Evolutionary conservation across 139 green algal genomes (phyloP), one percentile per base, ranked within the genome.

Genomic region (Haematococcus sp.): DNA sequence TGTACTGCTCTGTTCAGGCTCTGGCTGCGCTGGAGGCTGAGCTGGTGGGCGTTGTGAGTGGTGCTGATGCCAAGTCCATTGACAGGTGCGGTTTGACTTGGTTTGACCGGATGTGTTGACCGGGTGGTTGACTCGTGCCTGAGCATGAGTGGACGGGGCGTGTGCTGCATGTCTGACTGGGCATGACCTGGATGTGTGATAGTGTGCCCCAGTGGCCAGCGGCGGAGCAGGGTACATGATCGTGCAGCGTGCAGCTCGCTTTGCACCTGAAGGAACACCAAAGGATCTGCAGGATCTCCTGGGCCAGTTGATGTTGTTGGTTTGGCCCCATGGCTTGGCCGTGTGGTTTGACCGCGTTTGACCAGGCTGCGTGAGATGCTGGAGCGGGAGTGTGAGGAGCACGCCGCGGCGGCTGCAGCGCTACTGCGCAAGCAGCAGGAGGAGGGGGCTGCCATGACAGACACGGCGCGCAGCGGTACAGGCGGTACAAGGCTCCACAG

Each of bases 361-460:
- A 71, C 33, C 75, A 86, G 44, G 56, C 68, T 93, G 63, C 63
- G 76, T 28, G 5, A 49, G 19, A 75, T 93, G 70, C 77, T 93
- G 28, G 82, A 91, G 71, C 52, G 54, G 0, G 89, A 94, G 74
- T 88, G 80, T 46, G 74, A 80, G 25, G 87, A 87, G n/a, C 82
- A 85, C 33, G 51, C 61, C 1, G 46, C 52, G 23, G 30, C 23
- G 51, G 46, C 67, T 4, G 64, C 46, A 11, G 44, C 49, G 32
- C 15, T 32, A 28, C 54, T 61, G 54, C 54, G n/a, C 9, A 4
- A 61, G 54, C n/a, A 61, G 22, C 54, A 19, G 15, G 23, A 61
- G n/a, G 54, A 27, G 17, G 54, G 22, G 54, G 54, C 54, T 7
- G 15, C 54, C 4, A 27, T 32, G 54, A 9, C 54, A 27, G 54